Evolutionary conservation across 2,329 filamentous ascomycete species (phyloP), one percentile per base, ranked within the genome.

Genomic region (Rhynchosporium graminicola): DNA sequence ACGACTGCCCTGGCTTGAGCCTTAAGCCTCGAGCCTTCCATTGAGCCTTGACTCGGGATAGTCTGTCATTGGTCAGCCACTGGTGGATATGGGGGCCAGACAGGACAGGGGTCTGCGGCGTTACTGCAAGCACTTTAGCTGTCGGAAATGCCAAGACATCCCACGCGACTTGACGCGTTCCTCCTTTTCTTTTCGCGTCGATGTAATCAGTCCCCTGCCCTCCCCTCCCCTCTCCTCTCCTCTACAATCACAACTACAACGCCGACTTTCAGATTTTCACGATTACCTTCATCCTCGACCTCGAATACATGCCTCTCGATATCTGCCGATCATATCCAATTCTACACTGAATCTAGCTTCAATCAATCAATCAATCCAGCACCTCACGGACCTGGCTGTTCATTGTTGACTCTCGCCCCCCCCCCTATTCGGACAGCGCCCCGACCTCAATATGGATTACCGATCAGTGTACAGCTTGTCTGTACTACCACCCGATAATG

Each of bases 391-490:
- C 9, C 36, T 10, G 26, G 5, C 8, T 40, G 8, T 42, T 33
- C 7, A 38, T 12, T 54, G 36, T 54, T 54, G 51, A 54, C 51
- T 42, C 38, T 6, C 51, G n/a, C n/a, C 51, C 15, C 54, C n/a
- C n/a, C 54, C 54, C 40, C 54, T 57, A 46, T 45, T 38, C 40
- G n/a, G 9, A 42, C 3, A 26, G 38, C 38, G 42, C 54, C 54
- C 4, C 9, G 9, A 43, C 40, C 45, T n/a, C 60, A 70, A 28
- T 47, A 96, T 97, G 91, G 94, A 99, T 82, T 85, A 88, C 72
- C 90, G 91, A 79, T 92, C 91, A 66, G 87, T 92, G 57, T 97
- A 93, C 77, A 89, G 92, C 4, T 82, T 94, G 70, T 93, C 89
- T 73, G 87, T 97, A 65, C 92, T 91, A 71, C 86, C 86, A 69